These are phyloP conservation scores for Acanthamoeba lenticulata DNA, from an alignment of 208 protist genomes.

Conservation along the genomic window DNA sequence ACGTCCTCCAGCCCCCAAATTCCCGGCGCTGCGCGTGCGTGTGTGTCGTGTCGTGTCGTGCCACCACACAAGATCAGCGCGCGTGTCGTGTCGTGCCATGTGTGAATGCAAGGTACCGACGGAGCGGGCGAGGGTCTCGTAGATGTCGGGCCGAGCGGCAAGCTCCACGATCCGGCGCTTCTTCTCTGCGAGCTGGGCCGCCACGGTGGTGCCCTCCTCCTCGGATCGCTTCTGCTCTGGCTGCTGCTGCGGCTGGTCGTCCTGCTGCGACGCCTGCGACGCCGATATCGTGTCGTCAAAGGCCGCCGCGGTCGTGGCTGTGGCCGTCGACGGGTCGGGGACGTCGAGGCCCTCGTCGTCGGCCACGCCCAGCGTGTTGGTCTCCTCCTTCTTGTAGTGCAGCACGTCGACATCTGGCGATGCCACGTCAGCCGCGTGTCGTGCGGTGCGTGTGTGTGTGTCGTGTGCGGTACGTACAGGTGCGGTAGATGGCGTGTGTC, in stretches of 20 bases:
- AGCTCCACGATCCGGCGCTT: constrained; percentile 77
- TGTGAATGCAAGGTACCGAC: constrained; percentile 81
- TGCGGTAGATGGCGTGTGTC: constrained; percentile 95
- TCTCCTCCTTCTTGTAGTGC: constrained; percentile 94
- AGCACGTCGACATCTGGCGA: constrained; percentile 95
- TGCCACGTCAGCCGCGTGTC: neutral
- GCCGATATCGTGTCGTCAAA: neutral
- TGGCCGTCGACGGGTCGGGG: neutral
- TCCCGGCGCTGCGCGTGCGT: constrained; percentile 94
- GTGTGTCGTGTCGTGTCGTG: no score
- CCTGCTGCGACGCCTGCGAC: constrained; percentile 16
- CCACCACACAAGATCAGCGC: neutral
- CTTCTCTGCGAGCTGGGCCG: constrained; percentile 51
- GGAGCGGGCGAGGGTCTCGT: constrained; percentile 94
- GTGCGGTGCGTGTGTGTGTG: neutral
- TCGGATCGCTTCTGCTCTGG: neutral
- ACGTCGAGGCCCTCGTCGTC: neutral
- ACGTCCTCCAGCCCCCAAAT: constrained; percentile 99
- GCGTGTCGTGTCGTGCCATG: no score
- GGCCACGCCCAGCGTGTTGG: constrained; percentile 67
- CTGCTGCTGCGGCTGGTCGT: neutral
- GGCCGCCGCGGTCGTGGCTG: no score
- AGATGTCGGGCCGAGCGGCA: constrained; percentile 91
- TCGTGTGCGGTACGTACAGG: constrained; percentile 81
- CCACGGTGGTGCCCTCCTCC: constrained; percentile 46